Conservation (phyloP, 2,329 filamentous ascomycete species). For the Sporothrix schenckii region DNA sequence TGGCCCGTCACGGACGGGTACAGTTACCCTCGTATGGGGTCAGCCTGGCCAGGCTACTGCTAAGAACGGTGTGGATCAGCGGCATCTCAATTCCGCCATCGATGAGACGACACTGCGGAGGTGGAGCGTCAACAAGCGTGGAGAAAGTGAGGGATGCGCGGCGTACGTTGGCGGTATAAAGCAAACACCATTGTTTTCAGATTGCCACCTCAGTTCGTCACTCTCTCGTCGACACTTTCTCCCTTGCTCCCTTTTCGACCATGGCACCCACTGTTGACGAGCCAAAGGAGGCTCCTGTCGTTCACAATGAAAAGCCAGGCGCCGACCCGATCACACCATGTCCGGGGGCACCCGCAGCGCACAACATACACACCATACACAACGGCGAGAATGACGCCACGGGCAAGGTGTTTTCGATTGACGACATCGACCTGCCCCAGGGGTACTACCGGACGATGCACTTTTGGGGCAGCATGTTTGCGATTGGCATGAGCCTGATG, state of each 20-base stretch:
- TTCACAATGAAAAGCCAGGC: conserved; percentile 3
- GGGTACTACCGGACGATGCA: conserved; percentile 31
- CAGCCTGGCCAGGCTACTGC: background rate
- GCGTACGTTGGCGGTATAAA: no score
- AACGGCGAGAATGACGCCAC: conserved; percentile 20
- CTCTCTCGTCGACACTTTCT: no score
- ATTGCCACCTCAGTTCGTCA: no score
- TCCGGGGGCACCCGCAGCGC: background rate
- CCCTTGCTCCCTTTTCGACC: background rate
- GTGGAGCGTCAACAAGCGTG: background rate
- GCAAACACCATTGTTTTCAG: background rate
- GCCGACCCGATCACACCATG: background rate
- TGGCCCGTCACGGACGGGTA: background rate
- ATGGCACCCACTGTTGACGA: background rate
- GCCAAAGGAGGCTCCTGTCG: background rate
- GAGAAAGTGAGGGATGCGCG: background rate
- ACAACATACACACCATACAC: background rate
- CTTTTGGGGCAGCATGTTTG: conserved; percentile 33
- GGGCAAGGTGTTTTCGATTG: conserved; percentile 27
- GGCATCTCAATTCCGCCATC: background rate
- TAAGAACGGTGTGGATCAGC: background rate
- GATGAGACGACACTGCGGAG: background rate
- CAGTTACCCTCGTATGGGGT: background rate
- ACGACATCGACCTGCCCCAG: conserved; percentile 30
- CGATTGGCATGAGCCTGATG: conserved; percentile 36